Evolutionary conservation across 148 eudicot species (phyloP).

Genomic region (Selenicereus undatus): DNA sequence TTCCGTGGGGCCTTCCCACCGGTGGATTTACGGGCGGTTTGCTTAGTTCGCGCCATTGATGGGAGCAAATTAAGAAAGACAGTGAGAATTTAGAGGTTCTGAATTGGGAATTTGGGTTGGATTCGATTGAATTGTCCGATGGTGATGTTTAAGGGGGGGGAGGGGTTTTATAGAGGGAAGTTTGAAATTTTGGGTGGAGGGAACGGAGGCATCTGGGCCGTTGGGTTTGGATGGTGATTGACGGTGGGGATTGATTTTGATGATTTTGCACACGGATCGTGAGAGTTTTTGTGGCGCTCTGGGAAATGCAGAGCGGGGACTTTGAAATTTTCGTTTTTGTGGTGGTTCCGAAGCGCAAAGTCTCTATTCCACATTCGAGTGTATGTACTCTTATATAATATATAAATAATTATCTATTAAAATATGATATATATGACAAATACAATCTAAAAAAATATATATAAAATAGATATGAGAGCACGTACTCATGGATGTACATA

Average conservation of each 20-base stretch:
- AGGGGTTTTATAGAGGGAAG: not conserved
- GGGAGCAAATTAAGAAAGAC: not conserved
- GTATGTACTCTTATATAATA: no score
- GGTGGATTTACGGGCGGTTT: not conserved
- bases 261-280: not conserved
- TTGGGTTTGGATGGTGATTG: not conserved
- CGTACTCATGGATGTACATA: no score
- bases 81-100: not conserved
- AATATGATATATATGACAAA: no score
- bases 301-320: not conserved
- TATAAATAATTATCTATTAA: no score
- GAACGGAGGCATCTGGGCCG: not conserved
- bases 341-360: no score
- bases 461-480: no score
- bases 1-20: not conserved
- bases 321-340: no score
- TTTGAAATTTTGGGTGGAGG: not conserved
- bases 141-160: not conserved
- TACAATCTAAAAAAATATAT: no score
- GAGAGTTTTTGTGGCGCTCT: not conserved
- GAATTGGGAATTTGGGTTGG: not conserved
- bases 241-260: not conserved
- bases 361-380: no score
- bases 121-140: not conserved
- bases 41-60: constrained; percentile 5